Conservation (phyloP, 768 basidiomycete genomes). For the Auricularia cornea region DNA sequence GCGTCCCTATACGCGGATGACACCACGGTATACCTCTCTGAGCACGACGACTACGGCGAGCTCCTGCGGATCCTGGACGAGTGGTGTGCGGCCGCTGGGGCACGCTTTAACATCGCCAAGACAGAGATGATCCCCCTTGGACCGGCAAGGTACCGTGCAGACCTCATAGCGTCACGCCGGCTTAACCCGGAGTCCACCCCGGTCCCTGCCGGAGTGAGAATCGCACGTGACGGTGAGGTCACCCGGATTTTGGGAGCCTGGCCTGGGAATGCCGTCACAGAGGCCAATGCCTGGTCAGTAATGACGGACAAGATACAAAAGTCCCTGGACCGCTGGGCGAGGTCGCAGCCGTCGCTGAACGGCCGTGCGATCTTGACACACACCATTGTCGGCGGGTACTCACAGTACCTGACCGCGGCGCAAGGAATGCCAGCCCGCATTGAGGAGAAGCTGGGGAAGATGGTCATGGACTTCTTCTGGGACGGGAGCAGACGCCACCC, state of each 20-base stretch:
- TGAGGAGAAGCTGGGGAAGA: slow-evolving; percentile 13
- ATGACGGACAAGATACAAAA: slow-evolving; percentile 20
- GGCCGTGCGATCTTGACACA: slow-evolving; percentile 18
- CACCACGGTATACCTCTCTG: slow-evolving; percentile 28
- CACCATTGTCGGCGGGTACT: slow-evolving; percentile 22
- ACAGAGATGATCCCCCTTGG: slow-evolving; percentile 33
- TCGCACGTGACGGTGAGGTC: slow-evolving; percentile 21
- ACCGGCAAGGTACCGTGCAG: background rate
- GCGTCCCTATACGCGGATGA: slow-evolving; percentile 35
- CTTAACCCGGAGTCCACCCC: background rate
- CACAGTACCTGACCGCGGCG: slow-evolving; percentile 27
- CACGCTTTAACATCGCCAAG: slow-evolving; percentile 35
- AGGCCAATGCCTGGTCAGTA: slow-evolving; percentile 18
- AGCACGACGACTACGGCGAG: slow-evolving; percentile 17
- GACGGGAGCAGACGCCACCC: background rate
- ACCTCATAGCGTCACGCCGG: slow-evolving; percentile 9
- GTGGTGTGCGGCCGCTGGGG: slow-evolving; percentile 35
- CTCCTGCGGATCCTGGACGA: slow-evolving; percentile 21
- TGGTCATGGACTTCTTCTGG: slow-evolving; percentile 23
- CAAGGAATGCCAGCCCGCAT: slow-evolving; percentile 29
- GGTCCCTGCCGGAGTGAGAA: slow-evolving; percentile 16
- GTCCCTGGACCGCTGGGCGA: slow-evolving; percentile 17
- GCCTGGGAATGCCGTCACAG: slow-evolving; percentile 21
- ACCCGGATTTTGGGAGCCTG: slow-evolving; percentile 26
- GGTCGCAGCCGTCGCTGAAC: slow-evolving; percentile 22